Evolutionary conservation across 306 rosid species (phyloP).

Genomic region (Rosa chinensis): DNA sequence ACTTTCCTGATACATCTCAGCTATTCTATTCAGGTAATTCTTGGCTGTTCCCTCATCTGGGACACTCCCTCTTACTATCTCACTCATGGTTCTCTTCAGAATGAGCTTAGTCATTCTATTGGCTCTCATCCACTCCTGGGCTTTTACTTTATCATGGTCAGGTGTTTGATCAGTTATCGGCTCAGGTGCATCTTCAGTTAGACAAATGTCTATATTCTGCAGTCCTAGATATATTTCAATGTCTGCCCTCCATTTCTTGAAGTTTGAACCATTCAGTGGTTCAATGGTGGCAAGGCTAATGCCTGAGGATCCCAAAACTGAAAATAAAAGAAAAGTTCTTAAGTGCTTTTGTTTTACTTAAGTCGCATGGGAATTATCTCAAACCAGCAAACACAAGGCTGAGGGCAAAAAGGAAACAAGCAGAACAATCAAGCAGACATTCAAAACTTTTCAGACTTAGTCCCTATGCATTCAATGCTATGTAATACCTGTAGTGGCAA

Average conservation of each 20-base stretch:
- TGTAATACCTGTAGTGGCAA: too few species aligned
- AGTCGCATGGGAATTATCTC: too few species aligned
- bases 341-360: too few species aligned
- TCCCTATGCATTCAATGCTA: too few species aligned
- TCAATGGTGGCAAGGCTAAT: neutral
- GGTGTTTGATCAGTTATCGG: neutral
- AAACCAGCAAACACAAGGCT: too few species aligned
- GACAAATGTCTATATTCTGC: neutral
- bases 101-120: too few species aligned
- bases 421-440: too few species aligned
- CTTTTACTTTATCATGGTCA: neutral
- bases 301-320: neutral
- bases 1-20: neutral
- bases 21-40: too few species aligned
- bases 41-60: neutral
- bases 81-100: neutral
- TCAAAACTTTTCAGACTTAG: too few species aligned
- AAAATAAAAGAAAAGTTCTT: too few species aligned
- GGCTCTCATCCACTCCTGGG: neutral
- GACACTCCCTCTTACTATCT: neutral
- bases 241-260: neutral
- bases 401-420: too few species aligned
- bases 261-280: neutral
- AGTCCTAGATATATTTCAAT: neutral
- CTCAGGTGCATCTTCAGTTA: neutral